These are phyloP conservation scores for Acanthamoeba culbertsoni DNA, from an alignment of 208 protist species.

Conservation along the genomic window DNA sequence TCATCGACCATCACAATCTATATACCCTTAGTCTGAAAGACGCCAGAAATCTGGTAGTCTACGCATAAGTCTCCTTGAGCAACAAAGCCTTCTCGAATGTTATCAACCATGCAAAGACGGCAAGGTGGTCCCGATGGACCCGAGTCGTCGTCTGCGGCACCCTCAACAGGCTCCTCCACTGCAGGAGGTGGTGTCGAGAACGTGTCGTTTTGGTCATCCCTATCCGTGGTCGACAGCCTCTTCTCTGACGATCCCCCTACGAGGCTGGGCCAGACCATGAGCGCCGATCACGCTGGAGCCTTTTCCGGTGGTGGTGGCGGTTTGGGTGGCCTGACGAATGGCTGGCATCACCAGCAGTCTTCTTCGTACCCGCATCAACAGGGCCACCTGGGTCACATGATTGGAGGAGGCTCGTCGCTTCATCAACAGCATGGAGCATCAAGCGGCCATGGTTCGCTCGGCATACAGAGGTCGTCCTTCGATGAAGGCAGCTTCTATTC, in stretches of 20 bases:
- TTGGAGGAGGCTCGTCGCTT: not conserved
- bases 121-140: not conserved
- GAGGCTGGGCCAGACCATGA: conserved; percentile 22
- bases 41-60: no score
- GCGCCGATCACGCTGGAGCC: not conserved
- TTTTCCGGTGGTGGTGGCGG: not conserved
- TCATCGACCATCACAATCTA: no score
- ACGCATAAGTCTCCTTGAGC: no score
- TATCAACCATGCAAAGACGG: conserved; percentile 19
- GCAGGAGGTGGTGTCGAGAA: not conserved
- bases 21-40: no score
- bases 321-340: not conserved
- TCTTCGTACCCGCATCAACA: not conserved
- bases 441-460: not conserved
- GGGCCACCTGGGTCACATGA: not conserved
- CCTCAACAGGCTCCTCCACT: not conserved
- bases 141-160: not conserved
- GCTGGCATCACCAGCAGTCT: not conserved
- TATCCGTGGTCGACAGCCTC: conserved; percentile 58
- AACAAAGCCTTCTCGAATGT: no score
- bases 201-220: conserved; percentile 58
- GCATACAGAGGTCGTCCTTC: not conserved
- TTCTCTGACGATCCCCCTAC: conserved; percentile 56
- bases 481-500: conserved; percentile 48
- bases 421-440: not conserved